Evolutionary conservation across 2,329 filamentous ascomycete genomes (phyloP).

Genomic region (Pseudogymnoascus sp.): DNA sequence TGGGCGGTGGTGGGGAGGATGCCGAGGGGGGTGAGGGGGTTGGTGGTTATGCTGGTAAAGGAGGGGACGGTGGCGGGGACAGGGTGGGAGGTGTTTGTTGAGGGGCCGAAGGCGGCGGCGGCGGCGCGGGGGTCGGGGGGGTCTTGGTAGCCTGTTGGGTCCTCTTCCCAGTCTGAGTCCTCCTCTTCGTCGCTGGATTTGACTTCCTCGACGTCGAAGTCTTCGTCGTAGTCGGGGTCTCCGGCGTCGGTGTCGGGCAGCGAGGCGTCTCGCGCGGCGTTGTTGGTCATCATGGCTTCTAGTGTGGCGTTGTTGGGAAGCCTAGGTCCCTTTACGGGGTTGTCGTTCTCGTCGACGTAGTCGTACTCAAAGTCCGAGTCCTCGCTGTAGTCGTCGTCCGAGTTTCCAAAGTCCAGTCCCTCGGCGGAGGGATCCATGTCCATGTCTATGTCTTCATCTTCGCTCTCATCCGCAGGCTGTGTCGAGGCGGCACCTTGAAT

Average conservation of each 20-base stretch:
- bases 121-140: background rate
- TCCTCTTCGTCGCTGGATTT: background rate
- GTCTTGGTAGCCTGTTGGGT: background rate
- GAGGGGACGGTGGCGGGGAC: background rate
- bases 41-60: background rate
- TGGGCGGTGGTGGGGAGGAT: background rate
- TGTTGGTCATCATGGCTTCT: background rate
- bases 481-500: background rate
- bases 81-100: background rate
- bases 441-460: background rate
- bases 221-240: background rate
- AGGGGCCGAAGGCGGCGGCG: background rate
- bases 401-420: background rate
- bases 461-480: background rate
- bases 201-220: background rate
- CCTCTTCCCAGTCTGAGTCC: constrained; percentile 1
- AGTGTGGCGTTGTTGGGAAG: background rate
- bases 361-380: background rate
- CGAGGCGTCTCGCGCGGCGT: background rate
- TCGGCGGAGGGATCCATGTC: background rate
- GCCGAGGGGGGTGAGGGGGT: background rate
- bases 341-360: background rate
- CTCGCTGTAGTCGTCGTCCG: constrained; percentile 3
- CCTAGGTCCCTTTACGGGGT: background rate
- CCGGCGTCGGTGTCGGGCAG: background rate